These are phyloP conservation scores for Aegle marmelos DNA, from an alignment of 345 rosid genomes.

Conservation along the genomic window DNA sequence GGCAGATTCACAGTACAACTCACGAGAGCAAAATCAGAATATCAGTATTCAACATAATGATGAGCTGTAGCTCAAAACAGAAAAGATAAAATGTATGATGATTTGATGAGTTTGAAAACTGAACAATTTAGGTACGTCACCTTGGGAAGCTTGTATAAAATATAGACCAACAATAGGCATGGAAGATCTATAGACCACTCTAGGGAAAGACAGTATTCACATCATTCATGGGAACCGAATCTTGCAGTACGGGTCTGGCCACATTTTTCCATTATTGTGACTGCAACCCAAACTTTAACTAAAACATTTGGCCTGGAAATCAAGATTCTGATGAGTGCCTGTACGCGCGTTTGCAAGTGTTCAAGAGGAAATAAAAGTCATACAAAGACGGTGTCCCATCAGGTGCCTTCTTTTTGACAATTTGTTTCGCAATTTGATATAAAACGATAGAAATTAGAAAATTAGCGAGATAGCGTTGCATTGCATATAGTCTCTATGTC, in stretches of 20 bases:
- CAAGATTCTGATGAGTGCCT: neutral
- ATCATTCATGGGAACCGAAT: neutral
- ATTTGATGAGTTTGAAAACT: conserved; percentile 8
- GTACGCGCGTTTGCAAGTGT: neutral
- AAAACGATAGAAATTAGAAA: too few species aligned
- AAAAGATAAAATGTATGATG: conserved; percentile 4
- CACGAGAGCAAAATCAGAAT: neutral
- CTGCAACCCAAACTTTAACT: neutral
- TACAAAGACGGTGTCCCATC: too few species aligned
- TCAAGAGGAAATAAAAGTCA: neutral
- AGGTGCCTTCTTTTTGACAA: too few species aligned
- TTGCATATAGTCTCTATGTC: too few species aligned
- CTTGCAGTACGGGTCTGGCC: conserved; percentile 1
- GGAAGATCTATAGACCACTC: conserved; percentile 1
- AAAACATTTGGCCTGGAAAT: too few species aligned
- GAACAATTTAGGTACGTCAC: neutral
- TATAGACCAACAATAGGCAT: neutral
- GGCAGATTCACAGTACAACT: neutral
- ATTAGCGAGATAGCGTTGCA: too few species aligned
- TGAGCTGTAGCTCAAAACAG: neutral
- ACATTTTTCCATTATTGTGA: neutral
- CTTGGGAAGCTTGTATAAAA: neutral
- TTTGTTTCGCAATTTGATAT: too few species aligned
- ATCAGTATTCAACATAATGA: conserved; percentile 13
- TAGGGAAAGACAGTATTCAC: neutral